These are phyloP conservation scores for Capsella rubella DNA, from an alignment of 441 rosid genomes.

Conservation along the genomic window DNA sequence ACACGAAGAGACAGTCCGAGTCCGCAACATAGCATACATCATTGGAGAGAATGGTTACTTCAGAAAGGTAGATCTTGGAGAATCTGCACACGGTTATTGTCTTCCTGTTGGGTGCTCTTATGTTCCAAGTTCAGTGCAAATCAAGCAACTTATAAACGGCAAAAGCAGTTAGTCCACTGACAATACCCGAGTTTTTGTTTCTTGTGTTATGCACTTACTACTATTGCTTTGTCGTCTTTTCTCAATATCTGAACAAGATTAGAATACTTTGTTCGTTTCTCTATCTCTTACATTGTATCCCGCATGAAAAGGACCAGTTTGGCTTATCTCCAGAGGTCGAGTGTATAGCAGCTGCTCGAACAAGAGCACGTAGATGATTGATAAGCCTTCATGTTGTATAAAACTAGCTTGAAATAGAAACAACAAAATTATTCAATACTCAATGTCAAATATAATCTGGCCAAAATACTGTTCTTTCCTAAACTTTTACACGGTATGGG, in stretches of 20 bases:
- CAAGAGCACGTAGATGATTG: neutral
- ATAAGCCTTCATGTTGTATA: neutral
- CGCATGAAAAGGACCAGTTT: neutral
- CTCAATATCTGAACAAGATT: neutral
- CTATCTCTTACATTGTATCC: neutral
- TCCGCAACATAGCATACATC: neutral
- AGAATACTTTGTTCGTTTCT: neutral
- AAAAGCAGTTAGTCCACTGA: neutral
- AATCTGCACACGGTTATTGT: neutral
- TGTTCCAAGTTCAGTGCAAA: neutral
- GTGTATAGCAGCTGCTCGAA: neutral
- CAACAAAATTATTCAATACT: neutral
- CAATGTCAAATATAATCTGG: neutral
- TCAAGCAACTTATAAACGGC: neutral
- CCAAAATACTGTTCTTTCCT: neutral
- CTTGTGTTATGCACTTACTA: neutral
- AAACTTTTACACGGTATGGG: conserved; percentile 15
- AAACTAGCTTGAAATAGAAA: neutral
- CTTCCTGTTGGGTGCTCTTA: neutral
- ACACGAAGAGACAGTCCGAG: too few species aligned
- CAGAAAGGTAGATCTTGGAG: neutral
- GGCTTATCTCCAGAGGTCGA: neutral
- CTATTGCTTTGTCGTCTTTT: neutral
- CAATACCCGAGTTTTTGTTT: neutral
- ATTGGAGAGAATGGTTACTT: neutral